Base-by-base conservation (phyloP, 2,329 filamentous ascomycete species). In the Colletotrichum costaricense region DNA sequence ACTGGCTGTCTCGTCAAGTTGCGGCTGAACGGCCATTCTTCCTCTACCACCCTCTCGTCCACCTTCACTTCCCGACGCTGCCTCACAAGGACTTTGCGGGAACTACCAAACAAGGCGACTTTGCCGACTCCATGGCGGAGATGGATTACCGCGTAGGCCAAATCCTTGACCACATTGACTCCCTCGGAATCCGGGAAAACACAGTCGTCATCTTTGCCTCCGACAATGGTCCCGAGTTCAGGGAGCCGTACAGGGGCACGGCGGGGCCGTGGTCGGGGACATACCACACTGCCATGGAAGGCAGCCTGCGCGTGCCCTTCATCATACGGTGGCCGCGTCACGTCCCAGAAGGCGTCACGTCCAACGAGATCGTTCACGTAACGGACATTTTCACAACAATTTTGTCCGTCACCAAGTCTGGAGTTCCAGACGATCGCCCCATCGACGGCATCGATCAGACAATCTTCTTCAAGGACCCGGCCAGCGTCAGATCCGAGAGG, bases 231-330 rank as follows among this genome's bases (percentile, higher is more conserved):
- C 81, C 81, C 0, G 81, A 82, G 66, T 82, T 82, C 46, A 69
- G 81, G 19, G 70, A 75, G 0, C 81, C 81, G 0, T 81, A 81
- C 57, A 76, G 72, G 0, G 81, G 81, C 0, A 82, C 81, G 0
- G 81, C 81, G 0, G 81, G 81, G 0, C 80, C 80, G 0, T 82
- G 81, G 81, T 76, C 78, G 0, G 81, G 81, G 1, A 82, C 81
- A 0, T 82, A 82, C 22, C 80, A 82, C 28, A 82, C 80, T 0
- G 80, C 81, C 1, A 82, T 82, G 81, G 81, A 82, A 38, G 80
- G 81, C 0, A 81, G 81, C 2, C 58, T 82, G 1, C 77, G 81
- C 3, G 81, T 82, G 0, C 81, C 81, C 0, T 82, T 79, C 63
- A 82, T 82, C n/a, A 75, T 82, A 2, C 72, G 79, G 3, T 82